These are phyloP conservation scores for Phlebiopsis flavidoalba DNA, from an alignment of 768 basidiomycete genomes.

Conservation along the genomic window DNA sequence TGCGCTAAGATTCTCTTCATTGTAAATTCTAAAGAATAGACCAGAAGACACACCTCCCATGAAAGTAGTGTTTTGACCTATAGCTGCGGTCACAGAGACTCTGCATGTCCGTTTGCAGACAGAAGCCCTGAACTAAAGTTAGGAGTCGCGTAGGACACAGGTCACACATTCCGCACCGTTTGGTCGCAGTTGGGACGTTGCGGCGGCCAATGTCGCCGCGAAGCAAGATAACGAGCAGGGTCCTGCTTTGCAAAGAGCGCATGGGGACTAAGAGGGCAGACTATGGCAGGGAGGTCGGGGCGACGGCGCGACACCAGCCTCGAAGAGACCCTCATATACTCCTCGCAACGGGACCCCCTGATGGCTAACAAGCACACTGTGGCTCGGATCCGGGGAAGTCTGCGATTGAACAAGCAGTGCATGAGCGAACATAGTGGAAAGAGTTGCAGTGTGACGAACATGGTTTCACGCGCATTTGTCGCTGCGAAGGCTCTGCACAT, in stretches of 20 bases:
- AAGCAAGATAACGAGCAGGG: not conserved
- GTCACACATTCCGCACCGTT: not conserved
- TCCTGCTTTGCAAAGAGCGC: not conserved
- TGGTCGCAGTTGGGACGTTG: not conserved
- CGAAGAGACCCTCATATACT: too few species aligned
- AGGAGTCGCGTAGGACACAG: not conserved
- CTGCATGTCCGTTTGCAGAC: conserved; percentile 64
- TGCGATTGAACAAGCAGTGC: too few species aligned
- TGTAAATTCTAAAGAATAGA: not conserved
- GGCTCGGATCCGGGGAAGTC: too few species aligned
- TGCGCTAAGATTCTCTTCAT: not conserved
- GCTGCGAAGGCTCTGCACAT: not conserved
- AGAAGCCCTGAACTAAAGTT: conserved; percentile 10
- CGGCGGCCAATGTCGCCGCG: not conserved
- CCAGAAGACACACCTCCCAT: conserved; percentile 24
- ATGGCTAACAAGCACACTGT: too few species aligned
- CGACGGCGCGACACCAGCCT: too few species aligned
- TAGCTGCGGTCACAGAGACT: conserved; percentile 56
- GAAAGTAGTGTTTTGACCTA: conserved; percentile 37
- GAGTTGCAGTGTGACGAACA: too few species aligned
- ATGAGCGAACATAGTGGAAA: too few species aligned
- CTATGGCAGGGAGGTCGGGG: not conserved
- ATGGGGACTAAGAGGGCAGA: not conserved
- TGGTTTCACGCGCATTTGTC: too few species aligned
- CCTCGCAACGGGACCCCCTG: too few species aligned